A percentile compares a stretch with the other conserved stretches of the same genome.
Evolutionary conservation across 371 early-diverging fungal species (phyloP).

Genomic region (Massospora cicadina): DNA sequence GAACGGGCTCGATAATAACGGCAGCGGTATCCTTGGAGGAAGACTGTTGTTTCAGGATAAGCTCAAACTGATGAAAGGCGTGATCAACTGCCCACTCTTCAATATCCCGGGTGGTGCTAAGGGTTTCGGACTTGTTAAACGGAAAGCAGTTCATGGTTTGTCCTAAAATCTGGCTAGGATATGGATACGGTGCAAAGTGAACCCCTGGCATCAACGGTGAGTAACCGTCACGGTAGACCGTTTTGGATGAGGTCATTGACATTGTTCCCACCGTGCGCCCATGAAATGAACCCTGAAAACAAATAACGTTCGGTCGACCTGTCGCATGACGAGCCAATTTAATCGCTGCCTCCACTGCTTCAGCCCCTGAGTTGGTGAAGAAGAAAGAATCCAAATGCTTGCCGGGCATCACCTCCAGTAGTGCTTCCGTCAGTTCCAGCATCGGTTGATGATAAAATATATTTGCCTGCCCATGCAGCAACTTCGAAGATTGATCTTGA

Average conservation of each 20-base stretch:
- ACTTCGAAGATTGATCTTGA: constrained; percentile 29
- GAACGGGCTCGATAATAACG: constrained; percentile 62
- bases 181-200: constrained; percentile 30
- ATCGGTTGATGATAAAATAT: constrained; percentile 32
- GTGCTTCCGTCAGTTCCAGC: constrained; percentile 25
- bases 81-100: constrained; percentile 27
- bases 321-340: constrained; percentile 38
- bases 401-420: constrained; percentile 28
- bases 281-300: constrained; percentile 24
- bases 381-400: constrained; percentile 29
- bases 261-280: constrained; percentile 38
- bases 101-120: constrained; percentile 14
- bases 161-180: constrained; percentile 18
- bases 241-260: constrained; percentile 34
- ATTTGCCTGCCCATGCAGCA: constrained; percentile 31
- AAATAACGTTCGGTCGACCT: constrained; percentile 30
- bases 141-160: constrained; percentile 13
- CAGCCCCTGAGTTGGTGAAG: constrained; percentile 36
- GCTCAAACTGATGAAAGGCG: constrained; percentile 25
- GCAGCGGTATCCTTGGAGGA: constrained; percentile 36
- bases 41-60: constrained; percentile 26
- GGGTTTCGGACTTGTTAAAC: constrained; percentile 23
- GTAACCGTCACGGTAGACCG: constrained; percentile 28
- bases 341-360: constrained; percentile 35
- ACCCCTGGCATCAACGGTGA: constrained; percentile 36